phyloP scores from a whole-genome alignment of 163 green algal genomes.

The Coccomyxa subellipsoidea region DNA sequence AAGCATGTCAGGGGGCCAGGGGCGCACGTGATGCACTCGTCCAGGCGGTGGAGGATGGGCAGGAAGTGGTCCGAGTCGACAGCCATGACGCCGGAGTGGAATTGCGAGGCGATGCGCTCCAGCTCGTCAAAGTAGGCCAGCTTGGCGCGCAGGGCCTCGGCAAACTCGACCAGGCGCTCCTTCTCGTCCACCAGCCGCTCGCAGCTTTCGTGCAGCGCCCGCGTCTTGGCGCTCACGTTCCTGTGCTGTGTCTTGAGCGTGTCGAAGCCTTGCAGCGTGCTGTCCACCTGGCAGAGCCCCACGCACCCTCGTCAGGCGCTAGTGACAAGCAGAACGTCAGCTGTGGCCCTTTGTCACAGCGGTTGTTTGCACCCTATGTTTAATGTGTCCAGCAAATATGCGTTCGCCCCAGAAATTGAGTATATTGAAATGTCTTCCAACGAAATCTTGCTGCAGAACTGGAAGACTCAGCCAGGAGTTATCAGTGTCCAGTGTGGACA shows the following conservation, averaged over 20 bases:
- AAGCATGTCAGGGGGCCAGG: neutral
- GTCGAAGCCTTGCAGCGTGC: conserved; percentile 60
- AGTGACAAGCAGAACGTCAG: too few relatives aligned
- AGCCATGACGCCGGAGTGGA: conserved; percentile 51
- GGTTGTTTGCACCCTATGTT: too few relatives aligned
- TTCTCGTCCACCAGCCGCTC: conserved; percentile 71
- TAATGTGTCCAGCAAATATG: too few relatives aligned
- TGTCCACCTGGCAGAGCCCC: conserved; percentile 43
- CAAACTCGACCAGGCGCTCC: conserved; percentile 72
- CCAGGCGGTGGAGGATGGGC: conserved; percentile 78
- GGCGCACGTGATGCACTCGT: conserved; percentile 86
- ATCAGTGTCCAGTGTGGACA: too few relatives aligned
- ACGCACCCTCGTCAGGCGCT: too few relatives aligned
- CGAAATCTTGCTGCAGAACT: too few relatives aligned
- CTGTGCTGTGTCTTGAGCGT: conserved; percentile 59
- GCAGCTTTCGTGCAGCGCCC: conserved; percentile 55
- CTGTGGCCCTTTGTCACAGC: too few relatives aligned
- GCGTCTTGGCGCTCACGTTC: conserved; percentile 55
- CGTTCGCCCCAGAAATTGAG: too few relatives aligned
- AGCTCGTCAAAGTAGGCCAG: conserved; percentile 96
- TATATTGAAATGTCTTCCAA: too few relatives aligned
- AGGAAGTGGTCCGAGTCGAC: conserved; percentile 74
- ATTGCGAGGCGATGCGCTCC: conserved; percentile 74
- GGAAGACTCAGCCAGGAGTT: too few relatives aligned
- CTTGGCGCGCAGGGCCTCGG: conserved; percentile 77